Percentiles rank a stretch among this genome's conserved stretches.
phyloP scores from a whole-genome alignment of 805 yeast species.

The Monosporozyma servazzii region DNA sequence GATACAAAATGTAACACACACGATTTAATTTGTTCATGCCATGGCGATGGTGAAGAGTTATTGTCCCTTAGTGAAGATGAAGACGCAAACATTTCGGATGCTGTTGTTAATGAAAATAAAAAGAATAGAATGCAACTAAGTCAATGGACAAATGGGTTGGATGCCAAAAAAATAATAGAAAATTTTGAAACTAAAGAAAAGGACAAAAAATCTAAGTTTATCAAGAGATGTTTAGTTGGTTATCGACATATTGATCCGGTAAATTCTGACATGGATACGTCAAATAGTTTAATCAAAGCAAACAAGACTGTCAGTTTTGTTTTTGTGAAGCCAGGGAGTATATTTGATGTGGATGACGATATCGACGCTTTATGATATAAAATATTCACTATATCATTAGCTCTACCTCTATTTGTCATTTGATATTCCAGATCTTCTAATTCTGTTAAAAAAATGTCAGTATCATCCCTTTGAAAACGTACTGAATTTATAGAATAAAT shows the following conservation, averaged over 20 bases:
- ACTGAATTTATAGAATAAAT: too few relatives aligned
- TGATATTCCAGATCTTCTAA: too few relatives aligned
- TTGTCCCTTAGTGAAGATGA: slow-evolving; percentile 3
- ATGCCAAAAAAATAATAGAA: slow-evolving; percentile 24
- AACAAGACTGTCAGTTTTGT: slow-evolving; percentile 18
- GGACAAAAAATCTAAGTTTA: slow-evolving; percentile 33
- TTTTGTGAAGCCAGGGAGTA: slow-evolving; percentile 19
- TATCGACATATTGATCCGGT: slow-evolving; percentile 57
- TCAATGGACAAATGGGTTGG: slow-evolving; percentile 53
- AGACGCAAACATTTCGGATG: slow-evolving; percentile 1
- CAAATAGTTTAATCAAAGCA: slow-evolving; percentile 12
- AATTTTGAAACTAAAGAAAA: slow-evolving; percentile 13
- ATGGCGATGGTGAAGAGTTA: slow-evolving; percentile 41
- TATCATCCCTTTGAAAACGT: too few relatives aligned
- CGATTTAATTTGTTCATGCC: slow-evolving; percentile 60
- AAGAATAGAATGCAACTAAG: slow-evolving; percentile 4
- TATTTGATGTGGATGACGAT: not conserved
- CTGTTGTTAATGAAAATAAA: slow-evolving; percentile 8
- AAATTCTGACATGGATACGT: slow-evolving; percentile 12
- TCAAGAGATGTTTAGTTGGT: slow-evolving; percentile 50
- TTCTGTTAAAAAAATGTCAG: too few relatives aligned
- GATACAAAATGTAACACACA: slow-evolving; percentile 61
- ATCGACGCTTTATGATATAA: not conserved
- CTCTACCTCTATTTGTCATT: too few relatives aligned
- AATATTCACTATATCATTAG: too few relatives aligned